phyloP scores from a whole-genome alignment of 2,329 filamentous ascomycete genomes.

The Pseudopithomyces chartarum region DNA sequence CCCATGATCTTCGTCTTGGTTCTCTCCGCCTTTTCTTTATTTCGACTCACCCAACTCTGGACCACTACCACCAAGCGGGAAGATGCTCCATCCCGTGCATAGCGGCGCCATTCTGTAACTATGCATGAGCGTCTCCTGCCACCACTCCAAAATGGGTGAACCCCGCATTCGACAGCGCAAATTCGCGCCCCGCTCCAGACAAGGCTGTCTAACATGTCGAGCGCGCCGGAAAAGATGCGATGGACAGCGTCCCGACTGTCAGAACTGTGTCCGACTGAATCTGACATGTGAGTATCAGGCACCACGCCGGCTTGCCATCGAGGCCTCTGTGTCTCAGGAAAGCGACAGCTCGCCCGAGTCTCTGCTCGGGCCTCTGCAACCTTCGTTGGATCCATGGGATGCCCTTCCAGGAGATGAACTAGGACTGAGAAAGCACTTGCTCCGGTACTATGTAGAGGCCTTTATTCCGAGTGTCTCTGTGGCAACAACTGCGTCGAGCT shows the following conservation, averaged over 20 bases:
- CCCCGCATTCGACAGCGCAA: slow-evolving; percentile 39
- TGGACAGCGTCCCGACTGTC: slow-evolving; percentile 38
- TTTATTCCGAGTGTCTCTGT: slow-evolving; percentile 45
- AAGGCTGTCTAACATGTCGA: slow-evolving; percentile 44
- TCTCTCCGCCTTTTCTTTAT: background rate
- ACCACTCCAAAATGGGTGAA: slow-evolving; percentile 35
- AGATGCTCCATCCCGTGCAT: background rate
- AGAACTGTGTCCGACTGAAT: slow-evolving; percentile 42
- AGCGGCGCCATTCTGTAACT: background rate
- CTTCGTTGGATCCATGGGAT: slow-evolving; percentile 39
- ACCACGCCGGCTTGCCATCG: slow-evolving; percentile 29
- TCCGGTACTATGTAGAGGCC: slow-evolving; percentile 43
- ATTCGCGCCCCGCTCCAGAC: slow-evolving; percentile 43
- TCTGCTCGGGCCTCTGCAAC: slow-evolving; percentile 19
- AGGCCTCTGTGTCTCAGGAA: slow-evolving; percentile 5
- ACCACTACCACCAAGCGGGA: background rate
- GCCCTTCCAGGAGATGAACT: slow-evolving; percentile 28
- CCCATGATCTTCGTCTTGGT: background rate
- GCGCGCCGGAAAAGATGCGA: slow-evolving; percentile 43
- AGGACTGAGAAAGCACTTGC: slow-evolving; percentile 33
- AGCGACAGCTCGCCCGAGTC: slow-evolving; percentile 19
- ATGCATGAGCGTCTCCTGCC: background rate
- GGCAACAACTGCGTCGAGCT: slow-evolving; percentile 40
- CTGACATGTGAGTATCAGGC: slow-evolving; percentile 43
- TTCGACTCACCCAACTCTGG: background rate